Conservation (phyloP, 2,329 filamentous ascomycete species). For the Monosporascus cannonballus region DNA sequence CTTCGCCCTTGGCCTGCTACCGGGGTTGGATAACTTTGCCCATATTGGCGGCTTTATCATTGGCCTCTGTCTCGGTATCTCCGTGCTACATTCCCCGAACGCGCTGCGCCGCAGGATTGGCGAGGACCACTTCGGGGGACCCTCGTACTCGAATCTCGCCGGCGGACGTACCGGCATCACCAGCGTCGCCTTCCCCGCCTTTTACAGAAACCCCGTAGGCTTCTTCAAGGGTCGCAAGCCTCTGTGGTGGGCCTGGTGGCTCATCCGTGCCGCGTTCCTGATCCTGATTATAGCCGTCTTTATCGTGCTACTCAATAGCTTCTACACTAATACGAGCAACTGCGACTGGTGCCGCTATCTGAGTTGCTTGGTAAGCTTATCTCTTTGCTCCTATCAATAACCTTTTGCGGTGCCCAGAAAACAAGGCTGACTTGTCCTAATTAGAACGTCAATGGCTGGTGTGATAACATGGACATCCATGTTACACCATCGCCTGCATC, state of each 20-base stretch:
- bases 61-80: conserved; percentile 81
- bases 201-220: conserved; percentile 57
- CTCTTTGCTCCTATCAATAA: not conserved
- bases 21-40: conserved; percentile 92
- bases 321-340: conserved; percentile 70
- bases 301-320: conserved; percentile 82
- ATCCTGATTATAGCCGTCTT: conserved; percentile 80
- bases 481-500: conserved; percentile 10
- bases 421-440: not conserved
- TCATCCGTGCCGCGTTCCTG: conserved; percentile 71
- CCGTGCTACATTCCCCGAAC: conserved; percentile 82
- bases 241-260: conserved; percentile 97
- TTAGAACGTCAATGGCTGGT: conserved; percentile 27
- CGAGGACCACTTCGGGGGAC: conserved; percentile 41
- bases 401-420: not conserved
- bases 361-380: conserved; percentile 72
- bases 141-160: conserved; percentile 57
- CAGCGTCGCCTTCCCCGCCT: conserved; percentile 43
- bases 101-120: conserved; percentile 69
- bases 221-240: conserved; percentile 93
- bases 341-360: conserved; percentile 95
- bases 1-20: conserved; percentile 85
- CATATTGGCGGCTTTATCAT: conserved; percentile 96
- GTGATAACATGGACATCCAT: conserved; percentile 23
- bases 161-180: conserved; percentile 44